Percentiles rank a stretch among this genome's conserved stretches.
These are phyloP conservation scores for Pythium aquatile DNA, from an alignment of 352 stramenopile species.

Conservation along the genomic window DNA sequence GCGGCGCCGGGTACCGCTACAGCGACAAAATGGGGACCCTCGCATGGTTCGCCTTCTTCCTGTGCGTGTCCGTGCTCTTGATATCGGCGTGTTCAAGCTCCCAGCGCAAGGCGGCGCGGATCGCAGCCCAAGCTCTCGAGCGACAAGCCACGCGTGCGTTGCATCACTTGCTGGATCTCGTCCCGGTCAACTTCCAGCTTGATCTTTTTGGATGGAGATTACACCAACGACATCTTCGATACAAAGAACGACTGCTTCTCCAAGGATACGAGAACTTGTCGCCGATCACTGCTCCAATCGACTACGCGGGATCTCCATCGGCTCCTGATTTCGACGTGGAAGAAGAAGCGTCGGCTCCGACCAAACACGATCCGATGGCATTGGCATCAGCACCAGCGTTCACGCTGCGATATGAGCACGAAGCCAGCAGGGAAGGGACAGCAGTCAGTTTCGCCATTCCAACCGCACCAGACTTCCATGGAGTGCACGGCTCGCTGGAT, in stretches of 20 bases:
- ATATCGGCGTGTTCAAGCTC: not conserved
- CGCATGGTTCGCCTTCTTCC: not conserved
- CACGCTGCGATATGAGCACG: not conserved
- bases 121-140: not conserved
- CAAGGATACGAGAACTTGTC: conserved; percentile 1
- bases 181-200: not conserved
- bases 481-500: too few relatives aligned
- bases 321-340: not conserved
- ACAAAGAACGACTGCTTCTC: conserved; percentile 9
- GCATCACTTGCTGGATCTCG: conserved; percentile 10
- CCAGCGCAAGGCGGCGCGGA: not conserved
- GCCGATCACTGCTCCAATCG: not conserved
- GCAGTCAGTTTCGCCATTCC: not conserved
- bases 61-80: not conserved
- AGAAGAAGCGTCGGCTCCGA: not conserved
- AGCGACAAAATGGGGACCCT: not conserved
- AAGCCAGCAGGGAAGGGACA: not conserved
- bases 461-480: not conserved
- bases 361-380: not conserved
- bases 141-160: not conserved
- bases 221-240: not conserved
- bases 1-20: not conserved
- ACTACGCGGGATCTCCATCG: not conserved
- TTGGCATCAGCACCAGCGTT: not conserved
- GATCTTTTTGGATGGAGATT: conserved; percentile 17